Evolutionary conservation across 345 rosid genomes (phyloP), one percentile per base, ranked within the genome.

Genomic region (Lepidium aucheri): DNA sequence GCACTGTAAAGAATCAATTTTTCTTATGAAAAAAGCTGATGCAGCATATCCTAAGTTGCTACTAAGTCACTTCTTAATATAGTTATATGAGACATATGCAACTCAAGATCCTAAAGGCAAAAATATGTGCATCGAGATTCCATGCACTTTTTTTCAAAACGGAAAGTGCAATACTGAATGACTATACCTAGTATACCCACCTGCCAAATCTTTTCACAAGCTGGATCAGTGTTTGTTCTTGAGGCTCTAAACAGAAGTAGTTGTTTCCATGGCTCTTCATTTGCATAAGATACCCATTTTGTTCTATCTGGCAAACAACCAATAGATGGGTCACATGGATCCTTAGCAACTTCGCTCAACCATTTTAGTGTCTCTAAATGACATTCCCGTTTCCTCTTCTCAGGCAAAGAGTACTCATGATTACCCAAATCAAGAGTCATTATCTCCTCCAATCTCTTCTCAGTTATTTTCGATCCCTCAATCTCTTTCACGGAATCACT

Each of bases 241-340:
- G 79, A 73, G 26, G 86, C 92, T 17, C 97, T 79, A 75, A 75
- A 81, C 74, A 75, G 61, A 64, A 94, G 79, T 53, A 80, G 79
- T 78, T 83, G 92, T 80, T 79, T 90, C 99, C 99, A 88, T 7
- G 77, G 63, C 70, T 82, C 84, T 22, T 77, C 86, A 55, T 58
- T 79, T 55, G 83, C 87, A 73, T 67, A 81, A 61, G 74, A 72
- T 7, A 59, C 84, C 99, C 96, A 94, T 43, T 83, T 80, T 17
- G 95, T 77, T 49, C 73, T 77, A 43, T 88, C 96, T 0, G 96
- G 97, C 70, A 90, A 67, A 38, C 70, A 34, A 60, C 61, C 82
- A 67, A 85, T 63, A 10, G 68, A 65, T 2, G 67, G 63, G 63
- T 80, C 75, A 70, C 82, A 84, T 4, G 97, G 99, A 77, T 85